Evolutionary conservation across 495 filamentous ascomycete genomes (phyloP), one percentile per base, ranked within the genome.

Genomic region (Penicillium longicatenatum): DNA sequence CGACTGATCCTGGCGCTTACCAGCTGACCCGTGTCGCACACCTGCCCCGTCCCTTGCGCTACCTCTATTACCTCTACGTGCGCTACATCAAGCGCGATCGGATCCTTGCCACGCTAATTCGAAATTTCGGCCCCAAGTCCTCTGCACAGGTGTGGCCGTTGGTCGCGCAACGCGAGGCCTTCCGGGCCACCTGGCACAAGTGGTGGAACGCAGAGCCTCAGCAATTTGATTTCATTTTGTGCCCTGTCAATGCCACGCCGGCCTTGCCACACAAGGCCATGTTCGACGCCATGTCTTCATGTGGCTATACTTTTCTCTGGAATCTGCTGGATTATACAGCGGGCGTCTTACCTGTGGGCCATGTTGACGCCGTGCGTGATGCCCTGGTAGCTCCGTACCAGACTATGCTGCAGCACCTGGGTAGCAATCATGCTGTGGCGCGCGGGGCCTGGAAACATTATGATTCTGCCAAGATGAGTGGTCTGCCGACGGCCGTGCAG

Each of bases 241-340:
- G 89, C 30, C 89, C 89, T n/a, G 89, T 86, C 3, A 96, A 97
- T 71, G 91, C 93, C 0, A 92, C 91, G 16, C 93, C 94, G 0
- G 94, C 93, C 11, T 83, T 97, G 16, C 93, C 92, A 1, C 91
- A 93, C 68, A 84, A 87, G 43, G 93, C 86, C 6, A 97, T 96
- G 91, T 84, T 84, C 59, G 83, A 91, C 57, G 91, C 90, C 0
- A 90, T 97, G 41, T 88, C 86, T 53, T 90, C 86, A 41, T 98
- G 94, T 64, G 93, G 92, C 3, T 98, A 98, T 70, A 97, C 93
- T 0, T 97, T 98, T 68, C 75, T 98, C 53, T 98, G 93, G 79
- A 98, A 97, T 65, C 55, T 97, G 79, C 80, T 97, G 12, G 94
- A 98, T 70, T 97, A 97, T 70, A 84, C 89, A 0, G 82, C 84